Conservation (phyloP, 2,329 filamentous ascomycete species). For the Sclerotinia trifoliorum region DNA sequence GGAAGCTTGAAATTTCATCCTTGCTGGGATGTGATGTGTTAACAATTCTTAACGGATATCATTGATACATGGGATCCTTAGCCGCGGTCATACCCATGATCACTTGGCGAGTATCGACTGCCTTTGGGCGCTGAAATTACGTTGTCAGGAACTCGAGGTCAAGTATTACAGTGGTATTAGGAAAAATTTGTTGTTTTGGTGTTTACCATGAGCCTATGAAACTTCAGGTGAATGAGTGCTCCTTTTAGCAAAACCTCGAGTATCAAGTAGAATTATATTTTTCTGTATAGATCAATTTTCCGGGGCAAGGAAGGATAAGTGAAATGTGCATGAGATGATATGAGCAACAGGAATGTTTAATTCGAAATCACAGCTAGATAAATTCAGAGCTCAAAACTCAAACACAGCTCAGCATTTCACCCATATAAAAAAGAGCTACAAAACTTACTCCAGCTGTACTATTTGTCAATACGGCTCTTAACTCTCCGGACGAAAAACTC, state of each 20-base stretch:
- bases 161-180: constrained; percentile 55
- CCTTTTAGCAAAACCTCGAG: not conserved
- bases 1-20: constrained; percentile 30
- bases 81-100: constrained; percentile 53
- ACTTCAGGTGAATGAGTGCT: not conserved
- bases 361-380: not conserved
- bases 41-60: constrained; percentile 44
- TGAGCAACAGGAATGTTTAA: not conserved
- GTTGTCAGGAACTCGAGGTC: constrained; percentile 59
- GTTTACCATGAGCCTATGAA: constrained; percentile 50
- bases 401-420: not conserved
- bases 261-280: not conserved
- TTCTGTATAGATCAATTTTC: not conserved
- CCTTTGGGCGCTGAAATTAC: constrained; percentile 44
- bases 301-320: not conserved
- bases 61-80: constrained; percentile 54
- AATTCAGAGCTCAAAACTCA: not conserved
- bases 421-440: not conserved
- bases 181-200: constrained; percentile 59
- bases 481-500: not conserved
- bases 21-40: constrained; percentile 41
- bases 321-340: no score
- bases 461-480: not conserved
- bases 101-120: constrained; percentile 41
- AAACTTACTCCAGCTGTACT: not conserved